phyloP scores from a whole-genome alignment of 306 rosid species.

The Cucurbita moschata region DNA sequence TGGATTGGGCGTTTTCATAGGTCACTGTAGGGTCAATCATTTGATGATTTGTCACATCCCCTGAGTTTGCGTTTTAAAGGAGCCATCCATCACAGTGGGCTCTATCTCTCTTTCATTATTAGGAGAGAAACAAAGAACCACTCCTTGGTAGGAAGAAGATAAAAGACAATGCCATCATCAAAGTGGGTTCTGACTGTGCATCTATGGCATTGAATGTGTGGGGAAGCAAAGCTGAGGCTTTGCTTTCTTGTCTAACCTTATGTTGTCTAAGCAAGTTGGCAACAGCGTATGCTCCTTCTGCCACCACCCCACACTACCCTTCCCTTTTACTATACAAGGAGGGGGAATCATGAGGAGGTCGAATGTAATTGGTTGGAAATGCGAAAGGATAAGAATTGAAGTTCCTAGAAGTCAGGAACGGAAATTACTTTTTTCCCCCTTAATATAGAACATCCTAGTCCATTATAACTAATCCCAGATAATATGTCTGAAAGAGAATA shows the following conservation, averaged over 20 bases:
- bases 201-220: slow-evolving; percentile 22
- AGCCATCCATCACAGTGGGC: slow-evolving; percentile 14
- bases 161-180: slow-evolving; percentile 29
- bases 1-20: background rate
- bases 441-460: background rate
- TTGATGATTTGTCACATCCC: slow-evolving; percentile 48
- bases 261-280: slow-evolving; percentile 19
- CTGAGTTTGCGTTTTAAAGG: slow-evolving; percentile 27
- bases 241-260: slow-evolving; percentile 29
- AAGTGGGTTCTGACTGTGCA: slow-evolving; percentile 67
- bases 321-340: background rate
- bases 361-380: background rate
- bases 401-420: background rate
- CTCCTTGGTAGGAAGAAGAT: slow-evolving; percentile 8
- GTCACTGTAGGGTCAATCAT: slow-evolving; percentile 3
- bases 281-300: slow-evolving; percentile 7
- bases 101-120: background rate
- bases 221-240: slow-evolving; percentile 19
- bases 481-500: background rate
- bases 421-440: background rate
- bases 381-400: background rate
- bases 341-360: background rate
- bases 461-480: background rate
- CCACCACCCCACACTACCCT: background rate
- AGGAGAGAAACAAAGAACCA: background rate